Base-by-base conservation (phyloP, 495 filamentous ascomycete species). In the Pyronema domesticum region DNA sequence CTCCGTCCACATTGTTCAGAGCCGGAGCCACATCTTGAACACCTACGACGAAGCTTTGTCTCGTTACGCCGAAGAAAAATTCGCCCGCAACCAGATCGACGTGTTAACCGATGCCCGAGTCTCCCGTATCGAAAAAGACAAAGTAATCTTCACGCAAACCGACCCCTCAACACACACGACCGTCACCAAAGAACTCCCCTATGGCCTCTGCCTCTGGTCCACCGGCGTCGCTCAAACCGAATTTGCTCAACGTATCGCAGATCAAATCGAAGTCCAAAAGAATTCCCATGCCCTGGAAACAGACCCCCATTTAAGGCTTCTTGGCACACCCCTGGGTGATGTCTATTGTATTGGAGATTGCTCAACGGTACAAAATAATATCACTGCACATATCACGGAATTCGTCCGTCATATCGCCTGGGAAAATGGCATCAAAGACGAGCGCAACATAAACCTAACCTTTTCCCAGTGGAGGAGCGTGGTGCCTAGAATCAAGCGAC, bases 261-360 rank as follows among this genome's bases (percentile, higher is more conserved):
- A 70, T 2, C 81, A 84, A 59, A 74, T 94, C 13, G 66, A 74
- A 1, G 66, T 70, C 7, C 93, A 99, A 65, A 85, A 77, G 47
- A 99, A 99, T 69, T 77, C 75, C 37, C 88, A 89, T 61, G 93
- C 93, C 13, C 75, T 99, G 8, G 93, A 96, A 65, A 99, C 93
- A 0, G 93, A 99, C 68, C 79, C 86, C 3, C 87, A 99, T 67
- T 80, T 96, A 6, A 86, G 93, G 40, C 71, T 99, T 0, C 86
- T 83, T 60, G 93, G 93, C 37, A 81, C 93, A 0, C 93, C 91
- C 0, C 72, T 96, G 0, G 91, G 93, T 39, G 91, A 95, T 61
- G 86, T 99, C 34, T 99, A 99, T 66, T 86, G 86, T 46, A 85
- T 99, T 51, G 93, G 93, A n/a, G 93, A 99, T 68, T 95, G 91